These are phyloP conservation scores for Glycine soja DNA, from an alignment of 306 rosid species.

Conservation along the genomic window DNA sequence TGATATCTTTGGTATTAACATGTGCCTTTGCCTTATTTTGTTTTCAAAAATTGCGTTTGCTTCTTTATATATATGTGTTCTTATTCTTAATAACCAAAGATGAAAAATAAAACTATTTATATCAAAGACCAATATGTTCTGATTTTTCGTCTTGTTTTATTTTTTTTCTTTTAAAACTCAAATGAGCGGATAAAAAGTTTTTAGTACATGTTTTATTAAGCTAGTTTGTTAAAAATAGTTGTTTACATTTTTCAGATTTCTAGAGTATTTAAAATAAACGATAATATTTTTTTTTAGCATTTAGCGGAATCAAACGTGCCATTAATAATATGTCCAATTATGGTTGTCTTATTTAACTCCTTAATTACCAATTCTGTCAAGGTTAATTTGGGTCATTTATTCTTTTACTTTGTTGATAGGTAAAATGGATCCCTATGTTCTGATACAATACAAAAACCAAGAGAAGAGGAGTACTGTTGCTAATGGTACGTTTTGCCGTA, in stretches of 20 bases:
- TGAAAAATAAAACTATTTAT: not conserved
- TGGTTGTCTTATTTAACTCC: not conserved
- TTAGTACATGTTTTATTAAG: not conserved
- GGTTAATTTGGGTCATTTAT: no score
- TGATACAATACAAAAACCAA: conserved; percentile 76
- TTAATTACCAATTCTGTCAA: not conserved
- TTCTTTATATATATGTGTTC: no score
- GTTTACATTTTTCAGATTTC: not conserved
- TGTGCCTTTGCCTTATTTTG: no score
- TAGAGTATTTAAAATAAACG: not conserved
- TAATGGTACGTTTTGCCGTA: conserved; percentile 51
- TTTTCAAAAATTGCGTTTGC: no score
- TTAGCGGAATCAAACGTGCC: not conserved
- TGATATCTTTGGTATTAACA: conserved; percentile 62
- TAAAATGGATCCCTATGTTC: conserved; percentile 76
- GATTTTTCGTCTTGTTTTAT: not conserved
- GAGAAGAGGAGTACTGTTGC: conserved; percentile 76
- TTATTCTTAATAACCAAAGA: no score
- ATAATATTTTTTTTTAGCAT: not conserved
- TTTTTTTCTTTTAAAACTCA: not conserved
- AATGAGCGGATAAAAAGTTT: no score
- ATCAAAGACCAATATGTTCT: not conserved
- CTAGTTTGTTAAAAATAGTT: not conserved
- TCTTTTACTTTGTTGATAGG: conserved; percentile 42
- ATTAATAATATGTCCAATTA: not conserved